These are phyloP conservation scores for Podospora conica DNA, from an alignment of 495 filamentous ascomycete species.

Conservation along the genomic window DNA sequence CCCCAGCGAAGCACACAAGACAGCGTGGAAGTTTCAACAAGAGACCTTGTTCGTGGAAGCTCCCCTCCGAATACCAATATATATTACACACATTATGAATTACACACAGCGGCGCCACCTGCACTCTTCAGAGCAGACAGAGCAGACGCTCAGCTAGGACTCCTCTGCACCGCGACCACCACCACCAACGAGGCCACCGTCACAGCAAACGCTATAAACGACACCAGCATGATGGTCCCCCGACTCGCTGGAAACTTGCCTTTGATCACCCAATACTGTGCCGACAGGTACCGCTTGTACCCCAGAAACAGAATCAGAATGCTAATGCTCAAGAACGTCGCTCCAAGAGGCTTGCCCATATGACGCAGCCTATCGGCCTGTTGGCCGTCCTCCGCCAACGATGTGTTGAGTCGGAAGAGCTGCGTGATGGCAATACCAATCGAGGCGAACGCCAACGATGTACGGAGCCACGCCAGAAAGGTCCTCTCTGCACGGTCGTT, in stretches of 20 bases:
- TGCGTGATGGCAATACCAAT: slow-evolving; percentile 97
- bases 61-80: neutral
- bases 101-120: neutral
- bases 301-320: slow-evolving; percentile 83
- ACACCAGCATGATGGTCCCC: slow-evolving; percentile 75
- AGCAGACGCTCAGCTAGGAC: neutral
- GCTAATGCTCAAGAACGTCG: slow-evolving; percentile 83
- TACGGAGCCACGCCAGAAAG: slow-evolving; percentile 94
- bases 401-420: slow-evolving; percentile 85
- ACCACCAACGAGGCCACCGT: slow-evolving; percentile 67
- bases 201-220: slow-evolving; percentile 60
- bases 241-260: slow-evolving; percentile 93
- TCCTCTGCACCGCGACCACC: slow-evolving; percentile 57
- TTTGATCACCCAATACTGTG: slow-evolving; percentile 80
- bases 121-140: neutral
- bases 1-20: neutral
- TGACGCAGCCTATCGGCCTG: slow-evolving; percentile 52
- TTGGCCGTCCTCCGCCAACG: slow-evolving; percentile 37
- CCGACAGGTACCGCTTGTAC: slow-evolving; percentile 55
- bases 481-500: slow-evolving; percentile 65
- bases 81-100: neutral
- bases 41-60: neutral
- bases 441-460: slow-evolving; percentile 89
- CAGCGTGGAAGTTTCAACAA: neutral
- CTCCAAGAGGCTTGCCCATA: slow-evolving; percentile 87